These are phyloP conservation scores for Dalbergia cultrata DNA, from an alignment of 306 rosid species.

Conservation along the genomic window DNA sequence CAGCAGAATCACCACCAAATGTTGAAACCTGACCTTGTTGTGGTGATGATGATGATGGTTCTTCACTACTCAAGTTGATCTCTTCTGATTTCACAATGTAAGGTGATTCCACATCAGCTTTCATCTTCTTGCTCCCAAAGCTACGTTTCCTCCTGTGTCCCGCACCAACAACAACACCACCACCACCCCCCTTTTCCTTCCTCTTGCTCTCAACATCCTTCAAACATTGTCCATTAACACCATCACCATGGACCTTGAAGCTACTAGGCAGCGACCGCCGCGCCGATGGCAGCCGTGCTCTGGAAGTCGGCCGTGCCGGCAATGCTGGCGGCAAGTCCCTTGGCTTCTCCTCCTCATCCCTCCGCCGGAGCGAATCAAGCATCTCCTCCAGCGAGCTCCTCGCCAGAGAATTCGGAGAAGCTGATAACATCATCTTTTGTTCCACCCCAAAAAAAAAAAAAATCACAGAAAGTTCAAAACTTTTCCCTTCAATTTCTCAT, in stretches of 20 bases:
- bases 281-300: constrained; percentile 78
- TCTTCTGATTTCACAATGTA: constrained; percentile 53
- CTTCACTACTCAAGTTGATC: constrained; percentile 14
- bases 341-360: constrained; percentile 80
- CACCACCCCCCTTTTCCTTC: constrained; percentile 45
- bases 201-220: constrained; percentile 47
- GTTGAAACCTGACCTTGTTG: constrained; percentile 38
- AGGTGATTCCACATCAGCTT: constrained; percentile 73
- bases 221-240: neutral
- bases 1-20: constrained; percentile 37
- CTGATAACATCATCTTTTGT: constrained; percentile 67
- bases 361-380: constrained; percentile 89
- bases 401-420: constrained; percentile 66
- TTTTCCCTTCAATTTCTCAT: constrained; percentile 46
- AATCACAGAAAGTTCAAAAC: constrained; percentile 26
- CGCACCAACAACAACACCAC: neutral
- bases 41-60: constrained; percentile 1
- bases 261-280: constrained; percentile 71
- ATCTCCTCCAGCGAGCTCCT: constrained; percentile 97
- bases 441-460: neutral
- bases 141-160: constrained; percentile 59
- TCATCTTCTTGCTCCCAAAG: constrained; percentile 72
- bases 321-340: constrained; percentile 95
- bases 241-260: constrained; percentile 59
- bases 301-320: constrained; percentile 86